These are phyloP conservation scores for Hanseniaspora jakobsenii DNA, from an alignment of 805 yeast genomes.

Conservation along the genomic window DNA sequence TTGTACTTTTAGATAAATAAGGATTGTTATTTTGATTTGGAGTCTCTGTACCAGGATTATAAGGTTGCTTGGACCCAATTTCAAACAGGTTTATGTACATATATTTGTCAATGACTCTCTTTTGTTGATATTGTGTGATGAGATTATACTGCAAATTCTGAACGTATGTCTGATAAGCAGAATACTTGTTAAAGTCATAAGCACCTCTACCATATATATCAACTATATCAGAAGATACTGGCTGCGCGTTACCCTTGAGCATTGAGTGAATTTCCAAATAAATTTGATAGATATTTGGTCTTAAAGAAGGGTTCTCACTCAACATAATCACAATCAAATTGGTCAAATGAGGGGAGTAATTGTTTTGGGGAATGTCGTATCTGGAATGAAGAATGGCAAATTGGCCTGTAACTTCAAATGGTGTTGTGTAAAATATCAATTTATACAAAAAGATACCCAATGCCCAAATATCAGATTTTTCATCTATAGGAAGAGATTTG, in stretches of 20 bases:
- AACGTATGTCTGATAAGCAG: conserved; percentile 34
- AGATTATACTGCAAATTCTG: conserved; percentile 24
- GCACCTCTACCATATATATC: conserved; percentile 38
- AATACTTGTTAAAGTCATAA: conserved; percentile 45
- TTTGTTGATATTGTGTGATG: conserved; percentile 24
- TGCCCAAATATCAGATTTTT: conserved; percentile 94
- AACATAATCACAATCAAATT: conserved; percentile 67
- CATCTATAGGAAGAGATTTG: conserved; percentile 73
- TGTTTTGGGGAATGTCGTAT: conserved; percentile 67
- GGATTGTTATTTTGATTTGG: neutral
- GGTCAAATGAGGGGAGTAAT: conserved; percentile 57
- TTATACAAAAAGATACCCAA: conserved; percentile 84
- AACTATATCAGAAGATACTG: conserved; percentile 33
- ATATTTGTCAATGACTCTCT: conserved; percentile 20
- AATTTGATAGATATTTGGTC: conserved; percentile 85
- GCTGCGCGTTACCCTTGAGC: conserved; percentile 32
- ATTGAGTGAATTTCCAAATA: conserved; percentile 50
- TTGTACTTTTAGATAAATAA: too few relatives aligned
- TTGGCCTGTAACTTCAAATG: conserved; percentile 76
- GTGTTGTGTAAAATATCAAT: conserved; percentile 84
- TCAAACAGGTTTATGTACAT: conserved; percentile 24
- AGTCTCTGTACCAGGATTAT: conserved; percentile 17
- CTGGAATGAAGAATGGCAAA: conserved; percentile 77
- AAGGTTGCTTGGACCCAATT: conserved; percentile 25
- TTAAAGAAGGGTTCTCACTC: conserved; percentile 64